Base-by-base conservation (phyloP, 441 rosid genomes). In the Hypseocharis bilobata region DNA sequence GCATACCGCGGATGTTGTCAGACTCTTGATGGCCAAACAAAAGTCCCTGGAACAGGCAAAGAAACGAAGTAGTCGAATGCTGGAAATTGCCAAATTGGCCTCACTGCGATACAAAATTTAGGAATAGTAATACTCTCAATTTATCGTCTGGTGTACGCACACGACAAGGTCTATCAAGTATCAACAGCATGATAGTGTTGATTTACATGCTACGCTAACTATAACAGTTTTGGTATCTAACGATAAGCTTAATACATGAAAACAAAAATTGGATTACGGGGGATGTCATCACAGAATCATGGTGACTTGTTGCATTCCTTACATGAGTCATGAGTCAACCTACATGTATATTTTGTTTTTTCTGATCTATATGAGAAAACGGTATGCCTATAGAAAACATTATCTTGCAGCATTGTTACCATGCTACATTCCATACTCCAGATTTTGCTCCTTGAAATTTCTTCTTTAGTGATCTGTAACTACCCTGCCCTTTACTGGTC, bases 401-500 rank as follows among this genome's bases (percentile, higher is more conserved):
- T 16, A 67, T 23, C 51, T 32, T 57, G 54, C 42, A 26, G 30
- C 47, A 56, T 51, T 62, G 68, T 83, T 74, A 86, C 85, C 94
- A 83, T 56, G 81, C 81, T 56, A 76, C 76, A 65, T 80, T 86
- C 79, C 92, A 81, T 47, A 88, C 80, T 45, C 85, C 97, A 16
- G 91, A 80, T 44, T 91, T 88, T 62, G 96, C 95, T 65, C 78
- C 94, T 73, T 93, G 95, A 71, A 93, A 76, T 78, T 78, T 87
- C 82, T 86, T 86, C 81, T 80, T 90, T 65, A 90, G 75, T 64
- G 92, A 84, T 71, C 74, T 83, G 45, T 87, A 86, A 76, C 92
- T 82, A 66, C 64, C 76, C 32, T 85, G 86, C n/a, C n/a, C n/a
- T n/a, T n/a, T n/a, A n/a, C n/a, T n/a, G 42, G 90, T 83, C 97